These are phyloP conservation scores for Medicago arabica DNA, from an alignment of 306 rosid species.

Conservation along the genomic window DNA sequence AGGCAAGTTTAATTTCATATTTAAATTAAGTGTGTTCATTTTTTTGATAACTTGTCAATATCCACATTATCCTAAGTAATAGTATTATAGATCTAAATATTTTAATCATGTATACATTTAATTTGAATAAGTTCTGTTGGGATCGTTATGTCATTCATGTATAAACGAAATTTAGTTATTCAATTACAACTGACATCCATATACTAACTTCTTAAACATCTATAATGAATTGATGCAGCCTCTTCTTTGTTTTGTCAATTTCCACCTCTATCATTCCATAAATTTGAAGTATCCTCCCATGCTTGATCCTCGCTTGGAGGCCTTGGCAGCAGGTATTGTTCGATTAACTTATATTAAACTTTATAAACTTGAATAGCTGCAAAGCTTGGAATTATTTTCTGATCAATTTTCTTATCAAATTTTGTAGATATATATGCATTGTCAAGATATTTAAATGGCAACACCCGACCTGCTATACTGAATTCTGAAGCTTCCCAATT, in stretches of 20 bases:
- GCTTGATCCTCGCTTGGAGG: slow-evolving; percentile 81
- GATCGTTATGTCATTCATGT: neutral
- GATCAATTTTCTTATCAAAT: slow-evolving; percentile 23
- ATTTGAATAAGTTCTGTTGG: too few species aligned
- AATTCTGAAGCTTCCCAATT: slow-evolving; percentile 45
- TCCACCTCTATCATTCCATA: slow-evolving; percentile 77
- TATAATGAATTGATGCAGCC: slow-evolving; percentile 55
- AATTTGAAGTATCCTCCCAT: slow-evolving; percentile 85
- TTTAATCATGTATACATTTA: neutral
- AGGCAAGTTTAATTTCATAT: slow-evolving; percentile 54
- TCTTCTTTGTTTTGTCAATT: slow-evolving; percentile 76
- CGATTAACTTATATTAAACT: neutral
- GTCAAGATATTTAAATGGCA: slow-evolving; percentile 67
- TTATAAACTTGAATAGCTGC: slow-evolving; percentile 20
- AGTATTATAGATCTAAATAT: neutral
- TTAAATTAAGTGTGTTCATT: slow-evolving; percentile 4
- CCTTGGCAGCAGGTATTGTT: slow-evolving; percentile 74
- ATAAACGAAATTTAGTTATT: neutral
- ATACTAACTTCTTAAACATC: slow-evolving; percentile 12
- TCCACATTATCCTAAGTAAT: neutral
- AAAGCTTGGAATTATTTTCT: neutral
- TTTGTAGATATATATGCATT: slow-evolving; percentile 80
- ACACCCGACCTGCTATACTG: slow-evolving; percentile 44
- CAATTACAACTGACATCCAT: slow-evolving; percentile 1
- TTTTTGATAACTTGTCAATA: neutral